A percentile compares a stretch with the other conserved stretches of the same genome.
Conservation (phyloP, 1,284 basidiomycete species). For the Pseudozyma sp. region DNA sequence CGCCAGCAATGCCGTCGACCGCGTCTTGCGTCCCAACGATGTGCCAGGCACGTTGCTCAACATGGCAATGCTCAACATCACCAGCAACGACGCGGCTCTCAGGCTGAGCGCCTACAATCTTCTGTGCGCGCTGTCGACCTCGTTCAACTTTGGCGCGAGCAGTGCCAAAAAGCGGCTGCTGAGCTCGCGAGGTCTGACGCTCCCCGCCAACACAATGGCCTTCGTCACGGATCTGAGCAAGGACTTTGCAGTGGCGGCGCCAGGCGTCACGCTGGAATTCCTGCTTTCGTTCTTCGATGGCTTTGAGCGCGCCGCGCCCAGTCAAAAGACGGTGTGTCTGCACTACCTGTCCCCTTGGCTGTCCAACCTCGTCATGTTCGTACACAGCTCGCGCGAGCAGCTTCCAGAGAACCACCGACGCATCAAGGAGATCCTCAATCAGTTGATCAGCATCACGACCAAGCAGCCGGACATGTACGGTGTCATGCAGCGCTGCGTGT, state of each 20-base stretch:
- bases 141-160: conserved; percentile 64
- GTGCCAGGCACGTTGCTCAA: conserved; percentile 66
- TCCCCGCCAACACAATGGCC: conserved; percentile 62
- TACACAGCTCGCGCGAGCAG: conserved; percentile 60
- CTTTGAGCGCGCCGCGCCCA: conserved; percentile 56
- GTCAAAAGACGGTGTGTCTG: conserved; percentile 61
- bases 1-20: conserved; percentile 51
- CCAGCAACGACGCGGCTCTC: conserved; percentile 54
- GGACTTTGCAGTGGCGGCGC: conserved; percentile 63
- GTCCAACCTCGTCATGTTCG: conserved; percentile 62
- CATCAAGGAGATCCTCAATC: conserved; percentile 64
- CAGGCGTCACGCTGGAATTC: conserved; percentile 64
- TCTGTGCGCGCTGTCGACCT: conserved; percentile 63
- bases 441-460: conserved; percentile 64
- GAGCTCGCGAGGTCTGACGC: conserved; percentile 56
- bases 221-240: conserved; percentile 63
- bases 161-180: conserved; percentile 59
- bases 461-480: conserved; percentile 65
- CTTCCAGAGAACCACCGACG: conserved; percentile 60
- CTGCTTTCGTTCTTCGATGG: conserved; percentile 65
- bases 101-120: conserved; percentile 63
- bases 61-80: conserved; percentile 67
- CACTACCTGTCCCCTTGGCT: conserved; percentile 65
- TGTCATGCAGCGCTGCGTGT: conserved; percentile 64
- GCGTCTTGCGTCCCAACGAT: conserved; percentile 59